phyloP scores from a whole-genome alignment of 83 land plant genomes.

The Larix sibirica region DNA sequence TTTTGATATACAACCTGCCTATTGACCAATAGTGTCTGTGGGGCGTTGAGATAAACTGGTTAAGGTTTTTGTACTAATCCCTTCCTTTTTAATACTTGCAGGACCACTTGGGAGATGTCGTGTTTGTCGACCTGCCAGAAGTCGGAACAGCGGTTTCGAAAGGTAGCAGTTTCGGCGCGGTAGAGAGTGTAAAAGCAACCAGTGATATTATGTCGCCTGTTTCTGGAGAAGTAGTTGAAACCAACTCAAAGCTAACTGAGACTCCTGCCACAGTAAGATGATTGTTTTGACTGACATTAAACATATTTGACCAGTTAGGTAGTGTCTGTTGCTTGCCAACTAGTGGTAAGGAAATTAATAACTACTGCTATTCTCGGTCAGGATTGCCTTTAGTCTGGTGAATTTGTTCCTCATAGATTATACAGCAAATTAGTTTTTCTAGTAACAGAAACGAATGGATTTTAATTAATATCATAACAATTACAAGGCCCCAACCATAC shows the following conservation, averaged over 20 bases:
- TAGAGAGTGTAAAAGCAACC: constrained; percentile 93
- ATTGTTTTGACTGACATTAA: neutral
- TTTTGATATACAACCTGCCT: neutral
- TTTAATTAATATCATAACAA: too few relatives aligned
- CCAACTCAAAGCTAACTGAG: constrained; percentile 66
- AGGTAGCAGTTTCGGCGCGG: constrained; percentile 71
- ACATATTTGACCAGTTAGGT: neutral
- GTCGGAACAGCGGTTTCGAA: constrained; percentile 46
- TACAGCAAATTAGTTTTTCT: too few relatives aligned
- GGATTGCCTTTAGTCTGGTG: neutral
- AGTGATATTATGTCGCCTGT: constrained; percentile 82
- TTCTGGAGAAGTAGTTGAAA: constrained; percentile 82
- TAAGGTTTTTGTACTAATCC: neutral
- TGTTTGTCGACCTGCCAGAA: constrained; percentile 92
- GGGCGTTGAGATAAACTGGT: neutral
- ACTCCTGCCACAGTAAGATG: constrained; percentile 66
- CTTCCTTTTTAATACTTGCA: constrained; percentile 7
- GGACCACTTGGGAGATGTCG: constrained; percentile 93
- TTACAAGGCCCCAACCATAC: too few relatives aligned
- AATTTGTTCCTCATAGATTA: neutral
- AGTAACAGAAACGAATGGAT: too few relatives aligned
- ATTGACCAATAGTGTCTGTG: neutral
- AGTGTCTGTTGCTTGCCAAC: neutral
- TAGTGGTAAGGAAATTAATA: neutral
- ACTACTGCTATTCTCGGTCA: neutral